phyloP scores from a whole-genome alignment of 2,329 filamentous ascomycete genomes.

The Hymenoscyphus salicellus region DNA sequence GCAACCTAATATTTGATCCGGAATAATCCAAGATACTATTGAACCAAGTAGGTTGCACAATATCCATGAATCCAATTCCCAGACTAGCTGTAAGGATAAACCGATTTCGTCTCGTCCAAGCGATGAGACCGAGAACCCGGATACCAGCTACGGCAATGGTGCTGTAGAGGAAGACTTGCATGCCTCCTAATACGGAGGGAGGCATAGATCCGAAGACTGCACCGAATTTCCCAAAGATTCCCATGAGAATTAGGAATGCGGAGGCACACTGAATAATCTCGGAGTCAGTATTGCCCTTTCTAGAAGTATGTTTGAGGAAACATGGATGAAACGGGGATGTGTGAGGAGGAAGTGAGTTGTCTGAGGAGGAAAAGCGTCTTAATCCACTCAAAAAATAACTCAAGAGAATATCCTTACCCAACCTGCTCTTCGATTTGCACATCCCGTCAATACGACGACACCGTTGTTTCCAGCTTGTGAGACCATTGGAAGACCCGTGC shows the following conservation, averaged over 20 bases:
- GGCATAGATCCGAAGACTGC: slow-evolving; percentile 67
- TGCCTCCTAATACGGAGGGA: slow-evolving; percentile 45
- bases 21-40: slow-evolving; percentile 39
- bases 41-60: slow-evolving; percentile 42
- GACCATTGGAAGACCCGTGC: slow-evolving; percentile 66
- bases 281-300: too few species aligned
- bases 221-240: slow-evolving; percentile 68
- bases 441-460: slow-evolving; percentile 65
- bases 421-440: slow-evolving; percentile 65
- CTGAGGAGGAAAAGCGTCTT: too few species aligned
- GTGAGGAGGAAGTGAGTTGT: too few species aligned
- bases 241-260: slow-evolving; percentile 66
- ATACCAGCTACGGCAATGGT: slow-evolving; percentile 65
- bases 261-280: slow-evolving; percentile 46
- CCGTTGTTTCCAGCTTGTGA: slow-evolving; percentile 69
- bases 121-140: slow-evolving; percentile 60
- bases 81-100: slow-evolving; percentile 64
- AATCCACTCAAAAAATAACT: too few species aligned
- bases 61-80: slow-evolving; percentile 54
- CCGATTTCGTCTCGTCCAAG: slow-evolving; percentile 62
- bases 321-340: too few species aligned
- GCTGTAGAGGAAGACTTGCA: slow-evolving; percentile 63
- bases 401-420: too few species aligned
- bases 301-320: too few species aligned
- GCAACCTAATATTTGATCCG: slow-evolving; percentile 38